Conservation (phyloP, 768 basidiomycete genomes). For the Nidula microcarpa region DNA sequence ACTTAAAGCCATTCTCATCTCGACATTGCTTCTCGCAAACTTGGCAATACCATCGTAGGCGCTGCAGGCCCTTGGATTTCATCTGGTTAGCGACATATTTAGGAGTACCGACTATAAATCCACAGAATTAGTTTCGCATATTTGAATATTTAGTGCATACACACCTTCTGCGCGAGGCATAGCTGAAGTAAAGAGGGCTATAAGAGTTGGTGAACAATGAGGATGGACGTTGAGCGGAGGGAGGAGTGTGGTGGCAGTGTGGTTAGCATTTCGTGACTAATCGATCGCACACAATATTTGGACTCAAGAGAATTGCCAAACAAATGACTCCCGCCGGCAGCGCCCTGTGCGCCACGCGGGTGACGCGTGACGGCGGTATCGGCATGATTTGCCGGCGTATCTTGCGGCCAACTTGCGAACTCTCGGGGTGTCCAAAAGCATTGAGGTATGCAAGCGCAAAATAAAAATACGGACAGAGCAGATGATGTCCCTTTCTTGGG, state of each 20-base stretch:
- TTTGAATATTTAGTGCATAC: neutral
- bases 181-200: conserved; percentile 1
- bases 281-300: neutral
- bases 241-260: neutral
- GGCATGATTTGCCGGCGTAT: no score
- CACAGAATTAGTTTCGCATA: neutral
- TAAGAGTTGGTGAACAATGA: neutral
- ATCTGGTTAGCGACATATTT: conserved; percentile 93
- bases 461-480: no score
- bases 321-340: neutral
- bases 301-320: neutral
- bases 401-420: no score
- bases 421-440: no score
- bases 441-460: no score
- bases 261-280: neutral
- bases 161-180: conserved; percentile 88
- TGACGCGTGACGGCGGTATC: no score
- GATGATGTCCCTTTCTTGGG: no score
- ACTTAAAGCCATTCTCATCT: conserved; percentile 99
- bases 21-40: conserved; percentile 99
- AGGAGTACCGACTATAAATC: conserved; percentile 69
- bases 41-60: conserved; percentile 98
- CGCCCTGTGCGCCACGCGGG: no score
- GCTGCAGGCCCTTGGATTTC: conserved; percentile 95
- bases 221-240: neutral